A percentile compares a stretch with the other conserved stretches of the same genome.
Evolutionary conservation across 106 monocot genomes (phyloP).

Genomic region (Dendrobium officinale): DNA sequence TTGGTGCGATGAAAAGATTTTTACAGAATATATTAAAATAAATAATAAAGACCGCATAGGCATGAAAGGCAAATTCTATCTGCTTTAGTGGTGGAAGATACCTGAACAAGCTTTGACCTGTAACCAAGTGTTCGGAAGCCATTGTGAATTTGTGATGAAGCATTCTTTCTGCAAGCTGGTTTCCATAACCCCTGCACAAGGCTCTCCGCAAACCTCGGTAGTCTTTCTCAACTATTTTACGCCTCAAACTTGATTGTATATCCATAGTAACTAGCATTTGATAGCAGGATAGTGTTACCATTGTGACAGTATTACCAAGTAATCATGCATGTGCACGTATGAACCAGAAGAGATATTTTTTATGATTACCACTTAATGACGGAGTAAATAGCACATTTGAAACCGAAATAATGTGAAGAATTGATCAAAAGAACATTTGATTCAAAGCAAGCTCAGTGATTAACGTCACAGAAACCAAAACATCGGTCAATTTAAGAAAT

Average conservation of each 20-base stretch:
- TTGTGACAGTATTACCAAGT: not conserved
- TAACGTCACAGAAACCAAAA: not conserved
- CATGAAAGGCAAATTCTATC: not conserved
- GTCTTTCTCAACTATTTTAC: conserved; percentile 25
- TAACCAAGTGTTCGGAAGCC: conserved; percentile 86
- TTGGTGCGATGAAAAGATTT: too few species aligned
- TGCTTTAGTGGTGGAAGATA: conserved; percentile 12
- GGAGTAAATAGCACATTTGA: not conserved
- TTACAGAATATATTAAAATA: not conserved
- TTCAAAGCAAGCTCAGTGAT: not conserved
- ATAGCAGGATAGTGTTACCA: not conserved
- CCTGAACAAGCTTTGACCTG: conserved; percentile 90
- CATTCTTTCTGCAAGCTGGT: conserved; percentile 86
- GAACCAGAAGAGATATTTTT: not conserved
- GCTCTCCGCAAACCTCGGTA: conserved; percentile 70
- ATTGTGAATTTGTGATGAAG: conserved; percentile 57
- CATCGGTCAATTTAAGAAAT: not conserved
- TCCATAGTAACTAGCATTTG: conserved; percentile 48
- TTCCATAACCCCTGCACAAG: conserved; percentile 81
- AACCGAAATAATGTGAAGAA: not conserved
- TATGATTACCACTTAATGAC: not conserved
- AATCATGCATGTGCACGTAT: not conserved
- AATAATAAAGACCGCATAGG: not conserved
- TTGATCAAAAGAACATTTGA: not conserved
- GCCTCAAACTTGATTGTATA: conserved; percentile 38